Evolutionary conservation across 495 filamentous ascomycete genomes (phyloP).

Genomic region (Staphylotrichum tortipilum): DNA sequence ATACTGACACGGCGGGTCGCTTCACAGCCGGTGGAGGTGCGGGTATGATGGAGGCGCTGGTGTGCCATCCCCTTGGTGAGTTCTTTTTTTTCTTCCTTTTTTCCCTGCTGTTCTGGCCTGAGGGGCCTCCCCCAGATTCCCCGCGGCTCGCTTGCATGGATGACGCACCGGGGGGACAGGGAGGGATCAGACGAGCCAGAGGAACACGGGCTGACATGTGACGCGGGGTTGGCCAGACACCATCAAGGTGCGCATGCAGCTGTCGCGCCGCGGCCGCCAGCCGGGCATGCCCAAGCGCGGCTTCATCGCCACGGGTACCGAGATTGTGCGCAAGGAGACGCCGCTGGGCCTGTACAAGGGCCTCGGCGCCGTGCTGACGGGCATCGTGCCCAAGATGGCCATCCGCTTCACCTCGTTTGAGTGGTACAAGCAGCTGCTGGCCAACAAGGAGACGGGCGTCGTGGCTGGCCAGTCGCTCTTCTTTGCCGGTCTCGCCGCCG

Average conservation of each 20-base stretch:
- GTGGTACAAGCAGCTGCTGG: slow-evolving; percentile 78
- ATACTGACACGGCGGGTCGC: slow-evolving; percentile 9
- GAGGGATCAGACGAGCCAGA: not conserved
- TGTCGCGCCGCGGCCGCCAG: slow-evolving; percentile 73
- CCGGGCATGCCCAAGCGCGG: slow-evolving; percentile 75
- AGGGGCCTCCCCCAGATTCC: no score
- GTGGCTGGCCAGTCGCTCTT: slow-evolving; percentile 75
- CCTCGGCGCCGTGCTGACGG: slow-evolving; percentile 87
- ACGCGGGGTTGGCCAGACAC: slow-evolving; percentile 50
- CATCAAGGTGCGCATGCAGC: slow-evolving; percentile 99
- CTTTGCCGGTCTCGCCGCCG: slow-evolving; percentile 81
- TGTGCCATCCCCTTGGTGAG: slow-evolving; percentile 89
- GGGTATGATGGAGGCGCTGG: slow-evolving; percentile 98
- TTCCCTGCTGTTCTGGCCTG: no score
- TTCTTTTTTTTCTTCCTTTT: no score
- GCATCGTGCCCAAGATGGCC: slow-evolving; percentile 99
- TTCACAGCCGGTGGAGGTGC: slow-evolving; percentile 84
- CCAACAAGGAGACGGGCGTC: slow-evolving; percentile 50
- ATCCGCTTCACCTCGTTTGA: slow-evolving; percentile 98
- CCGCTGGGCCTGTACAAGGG: slow-evolving; percentile 81
- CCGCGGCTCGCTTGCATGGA: no score
- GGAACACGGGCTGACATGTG: not conserved
- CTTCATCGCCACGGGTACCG: slow-evolving; percentile 76
- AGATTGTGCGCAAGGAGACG: slow-evolving; percentile 85
- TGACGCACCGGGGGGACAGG: no score